Base-by-base conservation (phyloP, 371 early-diverging fungal genomes). In the Neoconidiobolus thromboides region DNA sequence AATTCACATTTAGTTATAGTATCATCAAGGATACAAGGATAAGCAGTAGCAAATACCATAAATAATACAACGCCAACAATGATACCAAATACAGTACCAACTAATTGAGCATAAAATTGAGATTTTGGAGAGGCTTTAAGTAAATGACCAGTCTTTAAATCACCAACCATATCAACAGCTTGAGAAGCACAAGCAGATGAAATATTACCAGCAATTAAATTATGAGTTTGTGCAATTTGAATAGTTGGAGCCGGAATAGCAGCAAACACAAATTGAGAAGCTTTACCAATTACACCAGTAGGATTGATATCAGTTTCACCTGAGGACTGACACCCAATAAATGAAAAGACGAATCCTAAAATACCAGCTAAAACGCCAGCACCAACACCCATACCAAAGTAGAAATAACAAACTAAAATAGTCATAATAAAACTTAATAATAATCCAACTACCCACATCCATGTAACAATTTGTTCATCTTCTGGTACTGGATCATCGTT, bases 261-360 rank as follows among this genome's bases (percentile, higher is more conserved):
- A 38, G 77, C 71, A 67, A 82, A 82, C 48, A 79, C 69, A 5
- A 79, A 63, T 67, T 82, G 80, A 39, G 80, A 72, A 64, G 76
- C 76, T 61, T 82, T 82, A 55, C 79, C 82, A 47, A 82, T 75
- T 42, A 36, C 9, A 47, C 79, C 79, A 10, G 72, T 72, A 39
- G 81, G 81, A 56, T 80, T 82, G 58, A 82, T 82, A 68, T 82
- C 81, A 4, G 80, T 82, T 56, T 77, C 78, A 68, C 78, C 82
- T 52, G 79, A 60, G 37, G 82, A 75, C 67, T 82, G 82, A 50
- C 79, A 66, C 64, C 80, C 84, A 47, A 84, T 77, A 62, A 83
- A 82, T 49, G 84, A 70, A 14, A 86, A 63, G 57, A 83, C 50
- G 66, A 86, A 83, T 41, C 73, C 83, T 39, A 83, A 66, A 41